Evolutionary conservation across 495 filamentous ascomycete genomes (phyloP).

Genomic region (Xylaria telfairii): DNA sequence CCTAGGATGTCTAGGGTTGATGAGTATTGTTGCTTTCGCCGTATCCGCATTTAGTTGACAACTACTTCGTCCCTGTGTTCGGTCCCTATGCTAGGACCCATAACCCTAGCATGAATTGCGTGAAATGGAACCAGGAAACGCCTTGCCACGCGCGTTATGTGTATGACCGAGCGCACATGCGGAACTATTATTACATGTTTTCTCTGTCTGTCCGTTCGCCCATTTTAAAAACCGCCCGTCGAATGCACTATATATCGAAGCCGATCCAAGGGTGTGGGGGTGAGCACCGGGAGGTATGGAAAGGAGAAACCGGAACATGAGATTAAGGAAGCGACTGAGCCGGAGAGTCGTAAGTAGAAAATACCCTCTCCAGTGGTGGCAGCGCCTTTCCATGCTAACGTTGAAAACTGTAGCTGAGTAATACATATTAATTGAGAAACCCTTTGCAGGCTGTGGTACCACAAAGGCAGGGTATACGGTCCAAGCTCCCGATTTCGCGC

Average conservation of each 20-base stretch:
- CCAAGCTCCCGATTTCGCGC: slow-evolving; percentile 90
- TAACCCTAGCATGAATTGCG: not conserved
- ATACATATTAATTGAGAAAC: slow-evolving; percentile 82
- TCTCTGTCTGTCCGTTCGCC: slow-evolving; percentile 14
- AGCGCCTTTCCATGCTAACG: not conserved
- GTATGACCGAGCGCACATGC: slow-evolving; percentile 1
- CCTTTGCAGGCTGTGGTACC: slow-evolving; percentile 96
- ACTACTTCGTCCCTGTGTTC: not conserved
- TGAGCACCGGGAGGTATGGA: not conserved
- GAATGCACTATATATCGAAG: slow-evolving; percentile 26
- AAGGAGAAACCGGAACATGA: not conserved
- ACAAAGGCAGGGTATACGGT: slow-evolving; percentile 96
- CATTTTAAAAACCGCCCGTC: not conserved
- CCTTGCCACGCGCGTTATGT: not conserved
- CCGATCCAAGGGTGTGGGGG: slow-evolving; percentile 16
- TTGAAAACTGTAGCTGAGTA: not conserved
- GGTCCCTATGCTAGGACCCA: slow-evolving; percentile 3
- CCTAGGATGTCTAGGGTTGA: not conserved
- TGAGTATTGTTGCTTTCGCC: not conserved
- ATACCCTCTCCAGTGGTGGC: not conserved
- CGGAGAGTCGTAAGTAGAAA: not conserved
- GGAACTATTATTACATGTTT: slow-evolving; percentile 24
- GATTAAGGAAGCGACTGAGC: not conserved
- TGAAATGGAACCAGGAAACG: slow-evolving; percentile 2
- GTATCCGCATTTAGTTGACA: slow-evolving; percentile 1